Conservation (phyloP, 352 stramenopile species). For the Phytophthora constricta region DNA sequence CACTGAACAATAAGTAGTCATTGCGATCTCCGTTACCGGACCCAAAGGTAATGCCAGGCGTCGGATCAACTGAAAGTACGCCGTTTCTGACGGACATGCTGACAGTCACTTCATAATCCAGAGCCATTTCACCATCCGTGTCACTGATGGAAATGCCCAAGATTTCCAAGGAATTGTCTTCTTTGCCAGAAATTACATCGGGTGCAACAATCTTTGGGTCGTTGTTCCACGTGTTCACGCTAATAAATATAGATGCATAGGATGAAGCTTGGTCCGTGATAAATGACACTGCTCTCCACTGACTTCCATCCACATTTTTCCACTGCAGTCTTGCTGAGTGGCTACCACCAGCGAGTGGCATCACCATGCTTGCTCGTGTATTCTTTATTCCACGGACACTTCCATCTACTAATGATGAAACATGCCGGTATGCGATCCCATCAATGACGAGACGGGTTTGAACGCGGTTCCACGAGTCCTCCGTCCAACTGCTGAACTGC, state of each 20-base stretch:
- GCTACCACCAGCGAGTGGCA: constrained; percentile 57
- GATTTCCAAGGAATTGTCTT: constrained; percentile 62
- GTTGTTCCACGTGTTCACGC: constrained; percentile 75
- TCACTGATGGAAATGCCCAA: constrained; percentile 53
- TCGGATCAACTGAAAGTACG: constrained; percentile 57
- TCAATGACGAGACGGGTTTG: constrained; percentile 72
- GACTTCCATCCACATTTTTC: constrained; percentile 76
- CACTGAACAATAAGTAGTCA: constrained; percentile 72
- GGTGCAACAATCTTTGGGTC: constrained; percentile 59
- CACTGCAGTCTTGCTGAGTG: constrained; percentile 76
- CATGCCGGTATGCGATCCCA: constrained; percentile 68
- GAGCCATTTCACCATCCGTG: constrained; percentile 49
- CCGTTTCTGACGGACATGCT: constrained; percentile 64
- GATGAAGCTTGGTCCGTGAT: constrained; percentile 71
- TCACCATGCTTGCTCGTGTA: constrained; percentile 68
- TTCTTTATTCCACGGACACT: constrained; percentile 77
- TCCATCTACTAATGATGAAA: constrained; percentile 74
- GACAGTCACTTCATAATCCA: constrained; percentile 72
- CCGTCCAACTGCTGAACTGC: constrained; percentile 58
- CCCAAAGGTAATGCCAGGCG: constrained; percentile 65
- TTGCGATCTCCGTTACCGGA: constrained; percentile 55
- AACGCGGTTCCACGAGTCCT: constrained; percentile 58
- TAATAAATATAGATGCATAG: constrained; percentile 75
- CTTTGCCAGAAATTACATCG: constrained; percentile 37
- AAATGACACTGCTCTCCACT: constrained; percentile 74